phyloP scores from a whole-genome alignment of 345 rosid species.

The Microthlaspi erraticum region DNA sequence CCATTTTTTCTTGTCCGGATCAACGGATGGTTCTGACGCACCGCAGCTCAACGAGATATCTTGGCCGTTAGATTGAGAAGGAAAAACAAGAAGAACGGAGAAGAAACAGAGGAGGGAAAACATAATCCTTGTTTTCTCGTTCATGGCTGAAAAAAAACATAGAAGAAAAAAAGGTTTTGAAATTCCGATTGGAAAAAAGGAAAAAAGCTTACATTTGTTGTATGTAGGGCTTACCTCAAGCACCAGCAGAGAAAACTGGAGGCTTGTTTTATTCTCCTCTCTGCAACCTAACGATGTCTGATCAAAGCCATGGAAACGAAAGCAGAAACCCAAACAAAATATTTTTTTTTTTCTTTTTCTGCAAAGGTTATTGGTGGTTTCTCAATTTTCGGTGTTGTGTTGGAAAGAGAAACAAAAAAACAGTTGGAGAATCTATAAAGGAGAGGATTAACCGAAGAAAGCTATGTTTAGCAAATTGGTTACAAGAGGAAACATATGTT shows the following conservation, averaged over 20 bases:
- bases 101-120: slow-evolving; percentile 42
- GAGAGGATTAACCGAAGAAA: slow-evolving; percentile 39
- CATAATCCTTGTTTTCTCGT: slow-evolving; percentile 32
- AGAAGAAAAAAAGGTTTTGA: not conserved
- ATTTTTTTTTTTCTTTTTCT: not conserved
- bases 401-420: slow-evolving; percentile 43
- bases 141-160: slow-evolving; percentile 46
- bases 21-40: slow-evolving; percentile 51
- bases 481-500: not conserved
- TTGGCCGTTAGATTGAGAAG: slow-evolving; percentile 35
- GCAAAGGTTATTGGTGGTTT: slow-evolving; percentile 24
- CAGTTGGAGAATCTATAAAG: slow-evolving; percentile 29
- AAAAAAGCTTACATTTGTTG: slow-evolving; percentile 14
- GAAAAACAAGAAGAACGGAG: slow-evolving; percentile 36
- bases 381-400: slow-evolving; percentile 32
- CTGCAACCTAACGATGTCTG: slow-evolving; percentile 40
- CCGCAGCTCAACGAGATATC: slow-evolving; percentile 60
- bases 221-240: slow-evolving; percentile 46
- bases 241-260: slow-evolving; percentile 58
- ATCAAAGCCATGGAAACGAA: slow-evolving; percentile 41
- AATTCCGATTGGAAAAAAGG: slow-evolving; percentile 1
- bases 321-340: slow-evolving; percentile 32
- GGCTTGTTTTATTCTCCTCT: slow-evolving; percentile 43
- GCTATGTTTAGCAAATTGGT: slow-evolving; percentile 40
- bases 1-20: slow-evolving; percentile 69